These are phyloP conservation scores for Coemansia sp. DNA, from an alignment of 192 early-diverging fungal genomes.

Conservation along the genomic window DNA sequence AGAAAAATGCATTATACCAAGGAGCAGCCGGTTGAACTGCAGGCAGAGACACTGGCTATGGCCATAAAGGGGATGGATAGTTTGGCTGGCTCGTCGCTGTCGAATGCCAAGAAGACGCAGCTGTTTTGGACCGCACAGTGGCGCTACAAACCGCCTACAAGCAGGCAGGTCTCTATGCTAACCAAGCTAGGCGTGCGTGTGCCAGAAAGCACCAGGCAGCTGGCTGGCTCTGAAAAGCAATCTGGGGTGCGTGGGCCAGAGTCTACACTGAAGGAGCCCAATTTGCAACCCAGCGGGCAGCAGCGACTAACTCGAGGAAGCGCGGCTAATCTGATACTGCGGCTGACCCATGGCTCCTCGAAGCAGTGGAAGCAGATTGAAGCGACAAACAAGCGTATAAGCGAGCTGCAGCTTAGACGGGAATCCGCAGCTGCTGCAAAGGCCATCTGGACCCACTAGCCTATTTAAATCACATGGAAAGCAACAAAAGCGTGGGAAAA, in stretches of 20 bases:
- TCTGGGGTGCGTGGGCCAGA: no score
- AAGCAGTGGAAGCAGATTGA: constrained; percentile 49
- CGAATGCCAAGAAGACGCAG: background rate
- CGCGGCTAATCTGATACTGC: constrained; percentile 68
- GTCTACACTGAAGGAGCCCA: no score
- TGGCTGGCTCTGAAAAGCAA: background rate
- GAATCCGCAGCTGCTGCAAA: background rate
- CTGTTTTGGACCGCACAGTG: constrained; percentile 56
- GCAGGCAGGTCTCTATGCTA: constrained; percentile 55
- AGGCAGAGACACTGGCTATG: constrained; percentile 52
- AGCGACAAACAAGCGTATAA: background rate
- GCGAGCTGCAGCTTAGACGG: background rate
- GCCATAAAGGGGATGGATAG: constrained; percentile 68
- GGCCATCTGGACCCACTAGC: no score
- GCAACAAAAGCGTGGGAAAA: no score
- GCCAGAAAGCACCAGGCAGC: background rate
- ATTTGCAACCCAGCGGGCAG: background rate
- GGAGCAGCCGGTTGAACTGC: background rate
- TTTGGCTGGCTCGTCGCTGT: constrained; percentile 38
- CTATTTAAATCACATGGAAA: no score
- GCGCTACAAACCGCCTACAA: constrained; percentile 55
- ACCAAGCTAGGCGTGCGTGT: constrained; percentile 35
- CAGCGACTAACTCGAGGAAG: constrained; percentile 58
- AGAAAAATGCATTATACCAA: constrained; percentile 4
- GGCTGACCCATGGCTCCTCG: constrained; percentile 55